Evolutionary conservation across 192 early-diverging fungal species (phyloP).

Genomic region (Linnemannia exigua): DNA sequence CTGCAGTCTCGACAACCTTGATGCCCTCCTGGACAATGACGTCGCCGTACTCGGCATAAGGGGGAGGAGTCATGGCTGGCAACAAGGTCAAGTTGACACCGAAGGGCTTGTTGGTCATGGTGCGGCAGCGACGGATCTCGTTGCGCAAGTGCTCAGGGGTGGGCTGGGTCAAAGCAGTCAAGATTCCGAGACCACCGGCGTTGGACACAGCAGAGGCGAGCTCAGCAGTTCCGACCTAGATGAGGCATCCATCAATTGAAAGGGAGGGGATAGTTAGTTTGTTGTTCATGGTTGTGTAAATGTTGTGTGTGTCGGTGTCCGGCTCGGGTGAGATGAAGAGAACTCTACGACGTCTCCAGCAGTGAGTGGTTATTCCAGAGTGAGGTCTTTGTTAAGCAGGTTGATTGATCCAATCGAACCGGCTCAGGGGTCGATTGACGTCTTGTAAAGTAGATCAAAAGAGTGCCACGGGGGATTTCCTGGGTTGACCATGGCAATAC

Average conservation of each 20-base stretch:
- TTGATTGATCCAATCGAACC: too few species aligned
- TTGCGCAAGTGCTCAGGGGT: constrained; percentile 80
- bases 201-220: constrained; percentile 81
- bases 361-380: too few species aligned
- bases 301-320: neutral
- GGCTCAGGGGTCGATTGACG: too few species aligned
- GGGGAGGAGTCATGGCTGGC: constrained; percentile 85
- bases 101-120: constrained; percentile 84
- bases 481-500: neutral
- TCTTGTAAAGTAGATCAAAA: too few species aligned
- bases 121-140: constrained; percentile 80
- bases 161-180: constrained; percentile 85
- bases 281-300: constrained; percentile 22
- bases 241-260: neutral
- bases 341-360: too few species aligned
- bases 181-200: constrained; percentile 80
- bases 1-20: constrained; percentile 88
- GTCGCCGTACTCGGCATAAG: constrained; percentile 78
- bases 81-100: constrained; percentile 87
- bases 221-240: constrained; percentile 64
- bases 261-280: neutral
- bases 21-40: constrained; percentile 84
- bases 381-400: too few species aligned
- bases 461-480: neutral
- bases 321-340: too few species aligned